Evolutionary conservation across 2,329 filamentous ascomycete genomes (phyloP).

Genomic region (Trichophyton mentagrophytes): DNA sequence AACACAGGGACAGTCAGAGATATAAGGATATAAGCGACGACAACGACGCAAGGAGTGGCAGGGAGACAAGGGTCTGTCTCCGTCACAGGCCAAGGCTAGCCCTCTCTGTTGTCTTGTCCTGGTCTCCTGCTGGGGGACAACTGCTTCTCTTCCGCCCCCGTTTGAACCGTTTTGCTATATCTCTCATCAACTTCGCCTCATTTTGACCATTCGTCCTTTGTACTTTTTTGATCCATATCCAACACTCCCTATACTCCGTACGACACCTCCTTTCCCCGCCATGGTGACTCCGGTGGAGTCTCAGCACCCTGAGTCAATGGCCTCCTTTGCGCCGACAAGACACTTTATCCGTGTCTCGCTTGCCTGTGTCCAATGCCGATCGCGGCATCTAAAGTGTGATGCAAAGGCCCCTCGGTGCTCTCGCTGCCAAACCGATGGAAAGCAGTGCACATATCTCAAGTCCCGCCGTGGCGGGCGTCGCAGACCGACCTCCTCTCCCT

Average conservation of each 20-base stretch:
- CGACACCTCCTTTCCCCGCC: background rate
- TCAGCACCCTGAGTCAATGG: background rate
- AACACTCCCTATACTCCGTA: no score
- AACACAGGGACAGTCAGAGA: no score
- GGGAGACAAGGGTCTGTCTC: background rate
- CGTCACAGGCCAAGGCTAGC: background rate
- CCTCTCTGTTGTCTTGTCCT: background rate
- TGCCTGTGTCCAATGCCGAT: slow-evolving; percentile 24
- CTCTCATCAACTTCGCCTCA: background rate
- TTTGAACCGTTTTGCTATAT: background rate
- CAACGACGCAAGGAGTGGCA: background rate
- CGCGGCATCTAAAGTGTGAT: slow-evolving; percentile 37
- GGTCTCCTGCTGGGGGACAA: background rate
- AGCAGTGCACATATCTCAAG: slow-evolving; percentile 37
- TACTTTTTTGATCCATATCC: no score
- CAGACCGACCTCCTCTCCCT: slow-evolving; percentile 14
- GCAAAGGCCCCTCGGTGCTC: slow-evolving; percentile 32
- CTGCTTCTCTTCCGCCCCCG: background rate
- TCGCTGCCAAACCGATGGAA: slow-evolving; percentile 31
- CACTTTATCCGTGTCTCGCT: slow-evolving; percentile 10
- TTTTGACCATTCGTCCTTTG: no score
- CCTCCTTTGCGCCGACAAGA: background rate
- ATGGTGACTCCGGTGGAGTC: slow-evolving; percentile 1
- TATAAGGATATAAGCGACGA: background rate
- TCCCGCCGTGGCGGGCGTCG: slow-evolving; percentile 34